Evolutionary conservation across 352 stramenopile species (phyloP), one percentile per base, ranked within the genome.

Genomic region (Globisporangium carolinianum): DNA sequence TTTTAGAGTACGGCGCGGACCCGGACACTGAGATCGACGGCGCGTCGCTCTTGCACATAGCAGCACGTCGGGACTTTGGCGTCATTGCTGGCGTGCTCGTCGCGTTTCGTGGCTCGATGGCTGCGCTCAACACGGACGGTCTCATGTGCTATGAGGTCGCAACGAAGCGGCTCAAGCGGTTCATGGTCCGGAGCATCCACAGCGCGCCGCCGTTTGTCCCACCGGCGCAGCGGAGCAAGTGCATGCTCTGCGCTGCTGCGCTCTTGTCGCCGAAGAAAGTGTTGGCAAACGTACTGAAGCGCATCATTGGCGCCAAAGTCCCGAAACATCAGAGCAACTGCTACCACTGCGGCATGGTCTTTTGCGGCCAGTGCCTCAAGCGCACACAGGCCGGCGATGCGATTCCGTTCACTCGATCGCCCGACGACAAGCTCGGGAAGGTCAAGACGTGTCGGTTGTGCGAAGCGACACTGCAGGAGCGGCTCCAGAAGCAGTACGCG

Each of bases 101-200:
- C 15, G 65, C 69, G 36, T 89, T 80, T 63, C 75, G 79, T 35
- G 83, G 79, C 14, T 83, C 78, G 38, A 72, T 91, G 55, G 63
- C 72, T 47, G 61, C 77, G 10, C 67, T 90, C 8, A 91, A 93
- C 60, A 57, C 68, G 8, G 72, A 81, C 42, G 83, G 83, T 3
- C 77, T 91, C 62, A 89, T 89, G 80, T 88, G 79, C 58, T 90
- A 81, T 50, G 75, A 93, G 56, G 77, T 87, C n/a, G 80, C 83
- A 47, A 66, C 75, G 8, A 75, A 68, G 53, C 65, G 67, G n/a
- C 63, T 90, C 9, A 83, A 86, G 57, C 76, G 75, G 50, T 74
- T 79, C 57, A 89, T 93, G 75, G 52, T 90, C 32, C 74, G 74
- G 46, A 87, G 71, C 58, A 85, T 93, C 62, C 65, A 61, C 50